Conservation (phyloP, 78 protist species). For the Emiliania huxleyi region DNA sequence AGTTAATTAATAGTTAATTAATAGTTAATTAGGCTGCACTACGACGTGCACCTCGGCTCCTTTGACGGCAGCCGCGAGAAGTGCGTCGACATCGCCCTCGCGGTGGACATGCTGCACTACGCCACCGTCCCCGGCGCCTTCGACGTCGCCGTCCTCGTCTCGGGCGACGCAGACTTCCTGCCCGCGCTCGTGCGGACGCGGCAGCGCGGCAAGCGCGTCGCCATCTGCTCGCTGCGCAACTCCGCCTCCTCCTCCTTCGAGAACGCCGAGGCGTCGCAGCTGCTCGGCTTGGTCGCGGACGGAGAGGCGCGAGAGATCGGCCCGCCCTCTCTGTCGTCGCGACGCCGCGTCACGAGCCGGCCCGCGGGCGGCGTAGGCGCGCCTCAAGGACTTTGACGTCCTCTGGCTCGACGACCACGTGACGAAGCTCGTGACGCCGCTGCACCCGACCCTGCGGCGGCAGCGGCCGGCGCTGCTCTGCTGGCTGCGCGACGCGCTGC, state of each 20-base stretch:
- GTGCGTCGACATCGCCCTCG: conserved; percentile 35
- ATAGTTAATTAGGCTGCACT: not conserved
- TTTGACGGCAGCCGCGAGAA: not conserved
- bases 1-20: no score
- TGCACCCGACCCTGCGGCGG: not conserved
- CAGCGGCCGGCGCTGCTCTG: not conserved
- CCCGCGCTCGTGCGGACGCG: conserved; percentile 4
- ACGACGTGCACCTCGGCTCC: not conserved
- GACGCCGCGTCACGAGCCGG: no score
- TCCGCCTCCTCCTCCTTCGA: not conserved
- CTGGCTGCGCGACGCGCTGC: not conserved
- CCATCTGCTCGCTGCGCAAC: conserved; percentile 21
- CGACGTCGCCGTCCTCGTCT: conserved; percentile 8
- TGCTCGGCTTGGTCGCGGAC: not conserved
- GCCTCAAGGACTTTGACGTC: not conserved
- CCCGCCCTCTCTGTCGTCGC: no score
- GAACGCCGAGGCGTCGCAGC: not conserved
- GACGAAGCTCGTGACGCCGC: not conserved
- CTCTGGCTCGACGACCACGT: not conserved
- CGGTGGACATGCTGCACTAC: conserved; percentile 25
- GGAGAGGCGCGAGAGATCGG: not conserved
- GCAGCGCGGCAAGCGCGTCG: not conserved
- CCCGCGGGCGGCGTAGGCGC: no score
- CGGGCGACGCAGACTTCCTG: conserved; percentile 10
- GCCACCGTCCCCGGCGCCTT: not conserved